phyloP scores from a whole-genome alignment of 2,329 filamentous ascomycete genomes.

The Fonsecaea monophora region DNA sequence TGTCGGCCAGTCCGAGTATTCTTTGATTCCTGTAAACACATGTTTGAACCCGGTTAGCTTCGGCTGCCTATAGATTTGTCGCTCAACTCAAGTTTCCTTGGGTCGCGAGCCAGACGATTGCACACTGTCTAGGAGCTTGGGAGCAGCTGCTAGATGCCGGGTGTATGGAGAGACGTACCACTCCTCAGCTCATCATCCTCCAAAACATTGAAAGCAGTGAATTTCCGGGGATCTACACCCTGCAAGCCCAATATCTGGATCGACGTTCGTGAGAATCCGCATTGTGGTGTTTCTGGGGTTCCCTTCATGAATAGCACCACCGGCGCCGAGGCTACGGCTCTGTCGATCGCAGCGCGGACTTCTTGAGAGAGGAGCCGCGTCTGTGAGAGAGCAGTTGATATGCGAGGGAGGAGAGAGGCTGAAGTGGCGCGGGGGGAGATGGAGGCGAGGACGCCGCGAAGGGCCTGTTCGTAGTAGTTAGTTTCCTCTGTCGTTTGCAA shows the following conservation, averaged over 20 bases:
- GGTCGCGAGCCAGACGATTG: too few species aligned
- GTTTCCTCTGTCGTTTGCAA: not conserved
- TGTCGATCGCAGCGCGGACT: constrained; percentile 83
- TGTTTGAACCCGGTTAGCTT: constrained; percentile 4
- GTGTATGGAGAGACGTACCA: constrained; percentile 60
- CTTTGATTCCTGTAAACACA: constrained; percentile 80
- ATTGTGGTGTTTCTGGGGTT: constrained; percentile 93
- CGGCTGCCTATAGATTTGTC: not conserved
- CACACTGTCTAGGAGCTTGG: too few species aligned
- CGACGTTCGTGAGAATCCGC: constrained; percentile 91
- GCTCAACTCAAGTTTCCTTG: not conserved
- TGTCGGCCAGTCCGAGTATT: constrained; percentile 98
- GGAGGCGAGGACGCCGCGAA: constrained; percentile 35
- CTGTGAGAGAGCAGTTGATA: constrained; percentile 34
- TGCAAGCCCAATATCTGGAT: constrained; percentile 95
- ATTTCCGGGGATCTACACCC: constrained; percentile 93
- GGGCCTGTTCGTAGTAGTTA: constrained; percentile 28
- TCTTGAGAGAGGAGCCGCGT: constrained; percentile 75
- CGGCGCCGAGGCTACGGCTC: constrained; percentile 83
- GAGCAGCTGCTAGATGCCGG: not conserved
- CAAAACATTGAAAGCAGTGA: constrained; percentile 96
- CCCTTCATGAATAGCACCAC: constrained; percentile 99
- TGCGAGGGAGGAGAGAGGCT: constrained; percentile 45
- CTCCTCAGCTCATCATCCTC: constrained; percentile 86
- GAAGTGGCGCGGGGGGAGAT: constrained; percentile 39